These are phyloP conservation scores for Oryza coarctata DNA, from an alignment of 176 grass and related monocot species.

Conservation along the genomic window DNA sequence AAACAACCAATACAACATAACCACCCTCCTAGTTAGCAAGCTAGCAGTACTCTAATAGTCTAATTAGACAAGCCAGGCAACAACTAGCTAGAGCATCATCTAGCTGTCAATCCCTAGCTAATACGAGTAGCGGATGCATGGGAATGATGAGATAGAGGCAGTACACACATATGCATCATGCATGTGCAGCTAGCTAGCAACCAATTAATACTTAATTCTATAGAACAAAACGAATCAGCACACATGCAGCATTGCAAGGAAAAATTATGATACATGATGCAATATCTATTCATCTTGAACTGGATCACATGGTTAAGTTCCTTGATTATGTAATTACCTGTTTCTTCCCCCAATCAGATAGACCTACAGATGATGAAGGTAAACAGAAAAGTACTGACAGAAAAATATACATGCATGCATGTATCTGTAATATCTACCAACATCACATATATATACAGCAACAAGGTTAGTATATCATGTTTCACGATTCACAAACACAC, in stretches of 20 bases:
- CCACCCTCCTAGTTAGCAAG: conserved; percentile 3
- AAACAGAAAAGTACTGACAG: background rate
- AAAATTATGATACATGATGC: background rate
- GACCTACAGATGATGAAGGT: conserved; percentile 11
- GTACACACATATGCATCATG: conserved; percentile 3
- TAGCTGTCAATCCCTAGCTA: conserved; percentile 8
- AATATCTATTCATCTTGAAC: background rate
- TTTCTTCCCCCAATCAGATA: conserved; percentile 18
- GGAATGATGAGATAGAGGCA: background rate
- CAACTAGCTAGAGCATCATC: conserved; percentile 35
- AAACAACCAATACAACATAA: conserved; percentile 50
- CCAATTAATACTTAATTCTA: background rate
- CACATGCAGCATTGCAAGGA: background rate
- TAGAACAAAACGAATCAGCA: conserved; percentile 5
- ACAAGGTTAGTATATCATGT: conserved; percentile 29
- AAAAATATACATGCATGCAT: background rate
- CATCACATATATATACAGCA: conserved; percentile 8
- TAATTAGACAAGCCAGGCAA: conserved; percentile 29
- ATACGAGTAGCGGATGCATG: background rate
- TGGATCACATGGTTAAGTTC: conserved; percentile 21
- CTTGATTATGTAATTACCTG: conserved; percentile 19
- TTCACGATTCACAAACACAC: conserved; percentile 24
- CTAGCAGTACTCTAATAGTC: conserved; percentile 6
- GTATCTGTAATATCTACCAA: conserved; percentile 26
- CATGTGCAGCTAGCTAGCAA: conserved; percentile 22